These are phyloP conservation scores for Suhomyces panamericanus DNA, from an alignment of 1,139 yeast genomes.

Conservation along the genomic window DNA sequence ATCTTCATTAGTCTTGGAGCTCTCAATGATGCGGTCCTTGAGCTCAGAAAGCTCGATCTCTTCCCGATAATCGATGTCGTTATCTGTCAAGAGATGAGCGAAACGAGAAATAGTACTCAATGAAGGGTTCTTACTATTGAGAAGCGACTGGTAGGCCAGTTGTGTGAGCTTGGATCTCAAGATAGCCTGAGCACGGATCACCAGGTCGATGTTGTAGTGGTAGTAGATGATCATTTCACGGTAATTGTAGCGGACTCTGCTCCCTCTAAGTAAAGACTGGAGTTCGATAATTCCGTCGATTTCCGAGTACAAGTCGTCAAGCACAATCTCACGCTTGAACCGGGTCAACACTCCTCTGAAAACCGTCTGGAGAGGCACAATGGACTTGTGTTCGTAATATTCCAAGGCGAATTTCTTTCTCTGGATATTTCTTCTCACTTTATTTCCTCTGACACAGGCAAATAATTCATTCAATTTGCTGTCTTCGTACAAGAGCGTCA, in stretches of 20 bases:
- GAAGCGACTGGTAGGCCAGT: slow-evolving; percentile 70
- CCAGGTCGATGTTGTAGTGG: slow-evolving; percentile 50
- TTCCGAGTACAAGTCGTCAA: slow-evolving; percentile 55
- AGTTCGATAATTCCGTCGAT: slow-evolving; percentile 39
- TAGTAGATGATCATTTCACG: slow-evolving; percentile 53
- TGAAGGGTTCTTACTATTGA: slow-evolving; percentile 73
- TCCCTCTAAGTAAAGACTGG: slow-evolving; percentile 56
- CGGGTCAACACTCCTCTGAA: slow-evolving; percentile 53
- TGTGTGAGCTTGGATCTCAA: slow-evolving; percentile 70
- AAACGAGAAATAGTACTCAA: slow-evolving; percentile 74
- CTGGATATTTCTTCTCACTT: slow-evolving; percentile 31
- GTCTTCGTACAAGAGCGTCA: slow-evolving; percentile 45
- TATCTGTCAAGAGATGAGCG: slow-evolving; percentile 73
- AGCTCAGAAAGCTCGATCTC: slow-evolving; percentile 69
- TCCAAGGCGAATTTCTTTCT: slow-evolving; percentile 25
- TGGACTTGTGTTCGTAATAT: slow-evolving; percentile 22
- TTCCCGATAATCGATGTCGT: slow-evolving; percentile 72
- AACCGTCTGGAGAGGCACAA: slow-evolving; percentile 34
- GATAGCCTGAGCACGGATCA: slow-evolving; percentile 72
- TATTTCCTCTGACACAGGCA: slow-evolving; percentile 49
- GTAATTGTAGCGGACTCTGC: slow-evolving; percentile 34
- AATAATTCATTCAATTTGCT: slow-evolving; percentile 36
- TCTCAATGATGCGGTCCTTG: slow-evolving; percentile 66
- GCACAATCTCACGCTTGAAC: slow-evolving; percentile 47
- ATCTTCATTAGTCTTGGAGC: slow-evolving; percentile 62